Percentiles rank a stretch among this genome's conserved stretches.
phyloP scores from a whole-genome alignment of 352 stramenopile genomes.

The Globisporangium apiculatum region DNA sequence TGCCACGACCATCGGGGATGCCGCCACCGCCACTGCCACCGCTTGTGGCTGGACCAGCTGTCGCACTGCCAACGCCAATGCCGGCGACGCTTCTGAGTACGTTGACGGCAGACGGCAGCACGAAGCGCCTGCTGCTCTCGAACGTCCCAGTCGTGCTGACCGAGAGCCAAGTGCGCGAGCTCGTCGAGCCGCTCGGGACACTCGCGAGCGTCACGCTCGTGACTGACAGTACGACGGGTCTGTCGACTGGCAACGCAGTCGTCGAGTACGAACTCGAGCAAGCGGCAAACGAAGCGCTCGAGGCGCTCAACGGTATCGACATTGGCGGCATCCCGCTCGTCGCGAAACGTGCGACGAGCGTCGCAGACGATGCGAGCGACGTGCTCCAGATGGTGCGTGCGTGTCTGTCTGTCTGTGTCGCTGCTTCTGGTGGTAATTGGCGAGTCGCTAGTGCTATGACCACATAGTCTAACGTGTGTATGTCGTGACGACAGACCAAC shows the following conservation, averaged over 20 bases:
- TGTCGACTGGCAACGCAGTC: constrained; percentile 60
- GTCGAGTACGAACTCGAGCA: constrained; percentile 73
- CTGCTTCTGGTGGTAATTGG: no score
- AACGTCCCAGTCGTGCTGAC: constrained; percentile 76
- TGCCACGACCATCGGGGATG: neutral
- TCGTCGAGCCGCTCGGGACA: constrained; percentile 77
- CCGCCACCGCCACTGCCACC: neutral
- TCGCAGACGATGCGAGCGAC: constrained; percentile 36
- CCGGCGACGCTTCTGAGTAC: constrained; percentile 2
- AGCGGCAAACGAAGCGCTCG: constrained; percentile 49
- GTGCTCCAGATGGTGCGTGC: constrained; percentile 68
- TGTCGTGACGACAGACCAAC: constrained; percentile 37
- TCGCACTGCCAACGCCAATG: neutral
- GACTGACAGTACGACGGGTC: constrained; percentile 35
- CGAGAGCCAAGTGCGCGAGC: constrained; percentile 76
- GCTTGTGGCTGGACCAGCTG: neutral
- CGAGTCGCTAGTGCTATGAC: no score
- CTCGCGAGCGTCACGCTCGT: constrained; percentile 65
- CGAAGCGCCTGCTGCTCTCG: constrained; percentile 66
- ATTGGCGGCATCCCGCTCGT: constrained; percentile 62
- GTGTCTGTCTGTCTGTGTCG: neutral
- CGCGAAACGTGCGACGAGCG: constrained; percentile 33
- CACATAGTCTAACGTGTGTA: no score
- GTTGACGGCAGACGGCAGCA: constrained; percentile 8
- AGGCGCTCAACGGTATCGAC: constrained; percentile 71